A percentile compares a stretch with the other conserved stretches of the same genome.
These are phyloP conservation scores for Botrytis byssoidea DNA, from an alignment of 2,329 filamentous ascomycete genomes.

Conservation along the genomic window DNA sequence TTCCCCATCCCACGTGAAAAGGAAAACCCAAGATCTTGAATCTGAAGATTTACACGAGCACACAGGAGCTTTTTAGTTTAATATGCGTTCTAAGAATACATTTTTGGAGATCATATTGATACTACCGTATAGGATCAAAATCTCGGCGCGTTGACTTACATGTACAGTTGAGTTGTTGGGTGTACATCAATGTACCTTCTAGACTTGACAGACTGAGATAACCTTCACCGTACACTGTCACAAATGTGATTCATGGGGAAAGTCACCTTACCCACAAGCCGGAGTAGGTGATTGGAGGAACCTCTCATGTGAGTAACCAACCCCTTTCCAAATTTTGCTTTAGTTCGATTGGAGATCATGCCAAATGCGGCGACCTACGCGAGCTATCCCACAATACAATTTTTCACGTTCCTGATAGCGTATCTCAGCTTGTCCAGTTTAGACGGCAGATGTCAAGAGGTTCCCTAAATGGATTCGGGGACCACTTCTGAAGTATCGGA, in stretches of 20 bases:
- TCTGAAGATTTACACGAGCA: neutral
- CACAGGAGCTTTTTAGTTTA: neutral
- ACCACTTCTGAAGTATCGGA: neutral
- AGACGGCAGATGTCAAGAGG: neutral
- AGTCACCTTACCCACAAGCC: neutral
- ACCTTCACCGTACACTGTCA: neutral
- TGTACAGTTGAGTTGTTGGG: neutral
- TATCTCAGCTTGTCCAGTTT: neutral
- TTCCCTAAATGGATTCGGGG: neutral
- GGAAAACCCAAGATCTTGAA: neutral
- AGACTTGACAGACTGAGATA: neutral
- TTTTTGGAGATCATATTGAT: neutral
- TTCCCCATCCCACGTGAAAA: neutral
- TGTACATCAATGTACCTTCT: neutral
- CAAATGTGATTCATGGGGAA: neutral
- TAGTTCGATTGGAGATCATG: neutral
- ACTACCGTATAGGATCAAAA: neutral
- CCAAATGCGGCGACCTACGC: neutral
- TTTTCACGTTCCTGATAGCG: neutral
- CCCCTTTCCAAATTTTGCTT: neutral
- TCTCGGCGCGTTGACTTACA: neutral
- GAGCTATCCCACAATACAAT: neutral
- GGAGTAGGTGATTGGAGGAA: neutral
- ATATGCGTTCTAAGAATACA: neutral
- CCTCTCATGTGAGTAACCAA: neutral